phyloP scores from a whole-genome alignment of 352 stramenopile genomes.

The Phytophthora brassicae region DNA sequence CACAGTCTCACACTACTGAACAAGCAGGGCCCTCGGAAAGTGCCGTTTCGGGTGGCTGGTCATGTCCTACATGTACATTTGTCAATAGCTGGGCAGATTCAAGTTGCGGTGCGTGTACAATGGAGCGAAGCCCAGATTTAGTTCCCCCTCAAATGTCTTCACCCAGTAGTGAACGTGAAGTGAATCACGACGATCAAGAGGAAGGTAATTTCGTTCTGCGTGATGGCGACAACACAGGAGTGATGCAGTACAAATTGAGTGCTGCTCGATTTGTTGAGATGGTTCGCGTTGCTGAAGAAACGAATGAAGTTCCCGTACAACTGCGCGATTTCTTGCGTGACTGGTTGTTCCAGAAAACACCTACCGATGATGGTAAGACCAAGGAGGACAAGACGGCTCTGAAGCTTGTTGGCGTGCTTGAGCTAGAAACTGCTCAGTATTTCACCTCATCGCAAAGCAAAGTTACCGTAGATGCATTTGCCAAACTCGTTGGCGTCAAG shows the following conservation, averaged over 20 bases:
- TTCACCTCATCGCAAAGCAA: constrained; percentile 37
- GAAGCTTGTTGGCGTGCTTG: constrained; percentile 19
- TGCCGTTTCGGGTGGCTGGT: constrained; percentile 39
- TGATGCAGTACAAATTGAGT: constrained; percentile 23
- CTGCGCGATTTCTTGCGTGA: constrained; percentile 36
- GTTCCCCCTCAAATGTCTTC: constrained; percentile 16
- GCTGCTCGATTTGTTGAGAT: constrained; percentile 42
- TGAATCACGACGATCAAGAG: constrained; percentile 8
- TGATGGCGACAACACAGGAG: not conserved
- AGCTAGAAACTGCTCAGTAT: constrained; percentile 28
- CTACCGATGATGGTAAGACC: not conserved
- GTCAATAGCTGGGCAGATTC: constrained; percentile 57
- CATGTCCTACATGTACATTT: constrained; percentile 67
- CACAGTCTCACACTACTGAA: constrained; percentile 10
- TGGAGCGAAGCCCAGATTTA: constrained; percentile 49
- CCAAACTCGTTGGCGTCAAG: constrained; percentile 27
- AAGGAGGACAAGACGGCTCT: not conserved
- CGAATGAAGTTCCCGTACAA: constrained; percentile 24
- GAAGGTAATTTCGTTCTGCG: not conserved
- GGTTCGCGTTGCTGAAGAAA: constrained; percentile 35
- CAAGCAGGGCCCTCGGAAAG: not conserved
- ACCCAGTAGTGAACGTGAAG: not conserved
- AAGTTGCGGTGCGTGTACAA: constrained; percentile 57
- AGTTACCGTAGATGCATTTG: constrained; percentile 31
- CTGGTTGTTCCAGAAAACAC: constrained; percentile 22